Conservation (phyloP, 495 filamentous ascomycete species). For the Darksidea phi region DNA sequence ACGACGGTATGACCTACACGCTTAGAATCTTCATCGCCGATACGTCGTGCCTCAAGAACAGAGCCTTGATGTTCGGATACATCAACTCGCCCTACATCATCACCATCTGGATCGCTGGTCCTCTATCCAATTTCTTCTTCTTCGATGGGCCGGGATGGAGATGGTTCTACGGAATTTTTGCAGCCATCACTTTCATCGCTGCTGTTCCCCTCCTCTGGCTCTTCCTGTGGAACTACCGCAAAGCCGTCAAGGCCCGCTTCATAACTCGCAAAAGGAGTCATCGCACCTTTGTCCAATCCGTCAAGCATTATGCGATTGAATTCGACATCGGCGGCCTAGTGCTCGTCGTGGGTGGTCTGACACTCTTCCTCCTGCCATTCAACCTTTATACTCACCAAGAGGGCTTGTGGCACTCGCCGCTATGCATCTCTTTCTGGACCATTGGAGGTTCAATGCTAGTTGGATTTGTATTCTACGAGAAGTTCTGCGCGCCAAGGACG, state of each 20-base stretch:
- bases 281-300: slow-evolving; percentile 50
- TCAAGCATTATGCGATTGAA: slow-evolving; percentile 58
- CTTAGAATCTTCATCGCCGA: slow-evolving; percentile 36
- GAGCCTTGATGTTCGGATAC: slow-evolving; percentile 33
- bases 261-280: slow-evolving; percentile 47
- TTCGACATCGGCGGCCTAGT: slow-evolving; percentile 63
- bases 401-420: slow-evolving; percentile 51
- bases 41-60: slow-evolving; percentile 33
- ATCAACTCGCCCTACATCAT: slow-evolving; percentile 34
- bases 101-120: slow-evolving; percentile 28
- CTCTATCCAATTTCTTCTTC: slow-evolving; percentile 32
- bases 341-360: slow-evolving; percentile 57
- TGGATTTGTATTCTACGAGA: slow-evolving; percentile 61
- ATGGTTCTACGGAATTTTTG: slow-evolving; percentile 40
- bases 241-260: slow-evolving; percentile 46
- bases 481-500: slow-evolving; percentile 52
- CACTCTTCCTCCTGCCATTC: slow-evolving; percentile 65
- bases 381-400: slow-evolving; percentile 50
- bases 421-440: slow-evolving; percentile 59
- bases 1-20: slow-evolving; percentile 30
- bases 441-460: slow-evolving; percentile 57
- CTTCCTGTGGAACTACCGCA: slow-evolving; percentile 32
- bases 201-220: slow-evolving; percentile 28
- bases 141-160: slow-evolving; percentile 30
- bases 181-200: slow-evolving; percentile 35